Percentiles rank a stretch among this genome's conserved stretches.
Evolutionary conservation across 192 early-diverging fungal species (phyloP).

Genomic region (Backusella psychrophila): DNA sequence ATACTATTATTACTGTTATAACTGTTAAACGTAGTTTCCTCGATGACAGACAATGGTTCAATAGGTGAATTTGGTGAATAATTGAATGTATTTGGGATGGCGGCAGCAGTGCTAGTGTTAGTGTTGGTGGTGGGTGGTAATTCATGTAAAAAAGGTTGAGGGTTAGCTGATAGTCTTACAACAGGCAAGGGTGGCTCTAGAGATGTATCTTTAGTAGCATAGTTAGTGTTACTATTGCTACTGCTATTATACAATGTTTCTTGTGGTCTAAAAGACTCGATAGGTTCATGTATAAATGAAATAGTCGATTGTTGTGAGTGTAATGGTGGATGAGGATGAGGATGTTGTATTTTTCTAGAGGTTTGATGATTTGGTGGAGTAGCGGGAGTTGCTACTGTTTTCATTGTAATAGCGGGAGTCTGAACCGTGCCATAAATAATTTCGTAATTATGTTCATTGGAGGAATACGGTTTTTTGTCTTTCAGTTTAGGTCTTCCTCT

Average conservation of each 20-base stretch:
- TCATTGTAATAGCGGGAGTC: constrained; percentile 20
- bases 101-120: background rate
- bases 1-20: background rate
- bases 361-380: background rate
- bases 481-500: constrained; percentile 79
- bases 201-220: background rate
- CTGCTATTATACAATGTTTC: background rate
- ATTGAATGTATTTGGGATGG: background rate
- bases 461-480: constrained; percentile 47
- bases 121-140: background rate
- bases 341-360: background rate
- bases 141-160: background rate
- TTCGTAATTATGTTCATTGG: constrained; percentile 23
- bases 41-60: background rate
- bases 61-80: background rate
- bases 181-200: background rate
- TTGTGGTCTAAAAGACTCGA: constrained; percentile 15
- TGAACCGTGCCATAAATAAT: constrained; percentile 31
- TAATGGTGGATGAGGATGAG: background rate
- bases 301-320: background rate
- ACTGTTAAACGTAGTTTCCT: background rate
- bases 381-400: background rate
- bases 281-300: constrained; percentile 20
- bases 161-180: background rate
- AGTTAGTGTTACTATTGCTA: background rate